A percentile compares a stretch with the other conserved stretches of the same genome.
phyloP scores from a whole-genome alignment of 176 grass and related monocot genomes.

The Musa troglodytarum region DNA sequence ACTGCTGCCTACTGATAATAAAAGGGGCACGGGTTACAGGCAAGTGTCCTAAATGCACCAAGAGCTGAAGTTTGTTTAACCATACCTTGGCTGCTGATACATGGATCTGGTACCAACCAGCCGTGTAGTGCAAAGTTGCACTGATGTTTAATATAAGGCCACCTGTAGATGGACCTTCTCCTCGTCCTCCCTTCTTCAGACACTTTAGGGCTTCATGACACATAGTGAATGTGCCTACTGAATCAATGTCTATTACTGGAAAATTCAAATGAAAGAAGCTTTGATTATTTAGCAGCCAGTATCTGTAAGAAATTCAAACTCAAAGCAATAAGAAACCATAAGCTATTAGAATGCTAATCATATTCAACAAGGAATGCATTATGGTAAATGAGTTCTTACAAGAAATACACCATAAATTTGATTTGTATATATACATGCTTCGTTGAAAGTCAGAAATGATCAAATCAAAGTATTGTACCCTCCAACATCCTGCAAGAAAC shows the following conservation, averaged over 20 bases:
- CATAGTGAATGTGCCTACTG: constrained; percentile 83
- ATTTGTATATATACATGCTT: no score
- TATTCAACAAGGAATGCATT: no score
- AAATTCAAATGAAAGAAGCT: constrained; percentile 13
- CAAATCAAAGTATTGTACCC: not conserved
- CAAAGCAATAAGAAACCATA: not conserved
- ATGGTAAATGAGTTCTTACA: no score
- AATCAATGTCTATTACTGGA: constrained; percentile 89
- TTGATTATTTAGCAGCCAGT: not conserved
- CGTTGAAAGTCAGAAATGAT: no score
- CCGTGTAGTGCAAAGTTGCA: constrained; percentile 83
- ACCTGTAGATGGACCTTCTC: constrained; percentile 44
- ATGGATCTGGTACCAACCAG: constrained; percentile 85
- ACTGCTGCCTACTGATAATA: constrained; percentile 51
- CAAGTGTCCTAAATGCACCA: not conserved
- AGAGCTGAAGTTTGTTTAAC: not conserved
- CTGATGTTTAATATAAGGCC: constrained; percentile 94
- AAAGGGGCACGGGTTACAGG: not conserved
- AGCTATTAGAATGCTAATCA: not conserved
- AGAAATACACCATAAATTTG: no score
- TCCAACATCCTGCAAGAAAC: not conserved
- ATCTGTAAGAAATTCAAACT: not conserved
- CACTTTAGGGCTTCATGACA: constrained; percentile 80
- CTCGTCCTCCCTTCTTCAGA: constrained; percentile 65
- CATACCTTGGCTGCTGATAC: constrained; percentile 82